Percentiles rank a stretch among this genome's conserved stretches.
These are phyloP conservation scores for Neurospora africana DNA, from an alignment of 495 filamentous ascomycete species.

Conservation along the genomic window DNA sequence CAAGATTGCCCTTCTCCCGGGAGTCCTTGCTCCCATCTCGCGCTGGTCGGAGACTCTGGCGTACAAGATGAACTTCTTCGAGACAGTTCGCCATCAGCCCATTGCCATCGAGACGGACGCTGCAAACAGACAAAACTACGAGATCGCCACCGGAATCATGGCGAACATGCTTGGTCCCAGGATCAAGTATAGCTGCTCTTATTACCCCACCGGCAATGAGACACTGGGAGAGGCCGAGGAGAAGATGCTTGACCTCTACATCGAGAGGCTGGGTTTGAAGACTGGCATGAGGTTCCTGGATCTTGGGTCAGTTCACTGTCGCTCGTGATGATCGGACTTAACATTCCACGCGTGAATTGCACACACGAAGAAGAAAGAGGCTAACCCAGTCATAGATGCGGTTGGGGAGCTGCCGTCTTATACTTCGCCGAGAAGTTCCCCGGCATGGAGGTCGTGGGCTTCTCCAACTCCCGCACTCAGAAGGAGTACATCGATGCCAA, in stretches of 20 bases:
- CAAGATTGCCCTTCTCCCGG: slow-evolving; percentile 20
- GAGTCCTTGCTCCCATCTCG: background rate
- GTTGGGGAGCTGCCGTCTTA: slow-evolving; percentile 53
- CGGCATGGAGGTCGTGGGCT: slow-evolving; percentile 46
- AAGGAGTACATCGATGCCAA: slow-evolving; percentile 51
- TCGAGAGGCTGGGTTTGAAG: slow-evolving; percentile 41
- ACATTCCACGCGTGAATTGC: background rate
- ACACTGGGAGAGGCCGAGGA: slow-evolving; percentile 51
- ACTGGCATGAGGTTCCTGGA: slow-evolving; percentile 53
- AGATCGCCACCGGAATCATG: slow-evolving; percentile 51
- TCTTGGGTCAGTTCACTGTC: slow-evolving; percentile 40
- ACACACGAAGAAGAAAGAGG: background rate
- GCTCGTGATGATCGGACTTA: background rate
- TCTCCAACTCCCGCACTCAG: slow-evolving; percentile 55
- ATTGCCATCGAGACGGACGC: slow-evolving; percentile 52
- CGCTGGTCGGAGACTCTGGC: slow-evolving; percentile 24
- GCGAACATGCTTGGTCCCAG: slow-evolving; percentile 45
- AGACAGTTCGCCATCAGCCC: slow-evolving; percentile 38
- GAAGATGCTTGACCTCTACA: slow-evolving; percentile 52
- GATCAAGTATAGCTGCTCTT: slow-evolving; percentile 54
- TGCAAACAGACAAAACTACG: slow-evolving; percentile 58
- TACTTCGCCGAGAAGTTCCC: slow-evolving; percentile 53
- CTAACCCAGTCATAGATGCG: slow-evolving; percentile 33
- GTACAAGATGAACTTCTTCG: slow-evolving; percentile 48
- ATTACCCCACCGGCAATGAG: slow-evolving; percentile 46